Conservation (phyloP, 1,284 basidiomycete genomes). For the Exsudoporus floridanus region DNA sequence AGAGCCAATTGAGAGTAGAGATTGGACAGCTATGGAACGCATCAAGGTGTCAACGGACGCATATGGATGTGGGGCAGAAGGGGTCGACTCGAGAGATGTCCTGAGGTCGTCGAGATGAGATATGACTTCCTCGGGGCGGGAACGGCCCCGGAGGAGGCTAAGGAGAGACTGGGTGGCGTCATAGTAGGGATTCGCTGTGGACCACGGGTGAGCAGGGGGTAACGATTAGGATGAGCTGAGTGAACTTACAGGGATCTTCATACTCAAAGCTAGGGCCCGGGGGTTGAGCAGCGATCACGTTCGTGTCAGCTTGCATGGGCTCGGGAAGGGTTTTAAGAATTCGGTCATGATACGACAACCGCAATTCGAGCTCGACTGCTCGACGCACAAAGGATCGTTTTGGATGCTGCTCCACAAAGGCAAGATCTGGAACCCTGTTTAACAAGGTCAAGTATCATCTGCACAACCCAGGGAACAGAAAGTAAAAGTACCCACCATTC, state of each 20-base stretch:
- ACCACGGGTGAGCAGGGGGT: conserved; percentile 1
- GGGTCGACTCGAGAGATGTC: conserved; percentile 58
- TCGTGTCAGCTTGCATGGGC: conserved; percentile 67
- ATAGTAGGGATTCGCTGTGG: conserved; percentile 69
- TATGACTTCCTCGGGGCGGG: conserved; percentile 79
- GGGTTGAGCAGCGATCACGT: conserved; percentile 69
- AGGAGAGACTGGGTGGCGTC: conserved; percentile 81
- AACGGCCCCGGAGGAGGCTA: conserved; percentile 75
- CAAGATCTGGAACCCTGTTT: conserved; percentile 81
- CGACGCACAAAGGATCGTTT: conserved; percentile 86
- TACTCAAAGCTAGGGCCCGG: conserved; percentile 86
- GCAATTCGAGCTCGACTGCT: conserved; percentile 86
- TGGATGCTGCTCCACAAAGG: conserved; percentile 74
- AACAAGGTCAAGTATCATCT: conserved; percentile 1
- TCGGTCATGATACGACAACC: conserved; percentile 92
- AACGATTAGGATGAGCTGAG: background rate
- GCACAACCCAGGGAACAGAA: background rate
- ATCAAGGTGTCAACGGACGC: conserved; percentile 64
- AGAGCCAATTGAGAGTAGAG: conserved; percentile 86
- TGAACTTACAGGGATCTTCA: conserved; percentile 64
- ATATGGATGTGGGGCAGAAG: conserved; percentile 41
- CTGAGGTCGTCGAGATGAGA: conserved; percentile 72
- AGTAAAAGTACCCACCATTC: conserved; percentile 74
- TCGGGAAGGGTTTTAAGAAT: conserved; percentile 88
- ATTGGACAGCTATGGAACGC: conserved; percentile 85